Base-by-base conservation (phyloP, 2,329 filamentous ascomycete species). In the Botryotinia convoluta region DNA sequence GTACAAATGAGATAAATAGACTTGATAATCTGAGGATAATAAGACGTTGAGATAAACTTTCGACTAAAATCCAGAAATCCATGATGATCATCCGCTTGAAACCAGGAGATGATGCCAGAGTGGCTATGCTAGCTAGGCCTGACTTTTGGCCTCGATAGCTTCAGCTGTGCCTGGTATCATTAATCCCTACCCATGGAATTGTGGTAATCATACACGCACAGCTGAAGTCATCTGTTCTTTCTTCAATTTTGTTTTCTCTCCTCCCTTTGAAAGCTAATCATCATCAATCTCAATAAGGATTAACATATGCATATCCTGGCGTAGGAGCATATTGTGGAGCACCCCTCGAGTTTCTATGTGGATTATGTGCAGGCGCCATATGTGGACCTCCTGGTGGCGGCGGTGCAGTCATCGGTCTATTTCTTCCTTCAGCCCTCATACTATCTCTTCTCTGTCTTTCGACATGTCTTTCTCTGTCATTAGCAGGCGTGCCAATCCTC, bases 291-390 rank as follows among this genome's bases (percentile, higher is more conserved):
- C 71, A 73, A 60, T 73, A 73, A 44, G 72, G 67, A 12, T 26
- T 54, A 29, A 76, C 74, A 73, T 76, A 76, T 12, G 68, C 70
- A 73, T 74, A 75, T 32, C 74, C 74, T 16, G 62, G 69, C 22
- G 74, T 69, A 20, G 75, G 75, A 35, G 75, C 74, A 63, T 73
- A 69, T 44, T 42, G 29, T 35, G 71, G 54, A 44, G 48, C 12
- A 26, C 22, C 65, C 42, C 71, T 72, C 51, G 71, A 72, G 44
- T 16, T 68, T 37, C 65, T 29, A 22, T 39, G 48, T 29, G 62
- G 18, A 72, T 51, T 63, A 20, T n/a, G 69, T 37, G 69, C 69
- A 54, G 71, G 71, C 29, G 63, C 63, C 45, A 51, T 51, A 35
- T 72, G 70, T n/a, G 62, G 48, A 69, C 74, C 69, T 39, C 70